A percentile compares a stretch with the other conserved stretches of the same genome.
Conservation (phyloP, 2,329 filamentous ascomycete genomes). For the Aspergillus oerlinghausenensis region DNA sequence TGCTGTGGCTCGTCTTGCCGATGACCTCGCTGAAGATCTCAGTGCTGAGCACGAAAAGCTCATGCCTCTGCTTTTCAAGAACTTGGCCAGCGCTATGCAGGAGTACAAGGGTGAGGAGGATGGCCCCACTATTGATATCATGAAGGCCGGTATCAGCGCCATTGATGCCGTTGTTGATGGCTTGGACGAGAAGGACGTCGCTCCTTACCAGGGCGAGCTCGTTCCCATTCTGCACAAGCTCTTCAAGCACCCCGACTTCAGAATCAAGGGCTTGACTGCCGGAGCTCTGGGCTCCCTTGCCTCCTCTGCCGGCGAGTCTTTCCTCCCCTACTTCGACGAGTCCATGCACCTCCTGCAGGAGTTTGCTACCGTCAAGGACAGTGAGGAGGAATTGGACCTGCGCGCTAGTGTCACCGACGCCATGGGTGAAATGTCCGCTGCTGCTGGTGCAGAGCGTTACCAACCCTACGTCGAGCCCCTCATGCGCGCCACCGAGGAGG, state of each 20-base stretch:
- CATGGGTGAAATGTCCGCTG: conserved; percentile 85
- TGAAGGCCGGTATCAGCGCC: conserved; percentile 84
- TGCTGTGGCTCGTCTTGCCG: conserved; percentile 81
- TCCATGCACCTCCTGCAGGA: conserved; percentile 85
- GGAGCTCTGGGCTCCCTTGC: conserved; percentile 89
- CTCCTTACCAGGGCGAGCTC: conserved; percentile 74
- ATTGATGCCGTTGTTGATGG: conserved; percentile 88
- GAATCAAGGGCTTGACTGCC: conserved; percentile 84
- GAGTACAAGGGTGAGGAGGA: conserved; percentile 60
- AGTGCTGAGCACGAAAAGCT: conserved; percentile 78
- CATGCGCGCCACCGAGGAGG: conserved; percentile 90
- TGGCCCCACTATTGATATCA: conserved; percentile 76
- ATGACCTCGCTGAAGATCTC: conserved; percentile 89
- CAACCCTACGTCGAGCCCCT: conserved; percentile 85
- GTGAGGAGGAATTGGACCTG: conserved; percentile 82
- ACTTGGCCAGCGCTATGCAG: conserved; percentile 74
- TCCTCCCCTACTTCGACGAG: conserved; percentile 85
- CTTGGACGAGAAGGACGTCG: conserved; percentile 69
- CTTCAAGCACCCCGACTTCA: conserved; percentile 77
- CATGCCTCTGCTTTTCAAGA: conserved; percentile 79
- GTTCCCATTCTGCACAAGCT: conserved; percentile 80
- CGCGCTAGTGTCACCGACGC: conserved; percentile 87
- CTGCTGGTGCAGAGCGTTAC: conserved; percentile 81
- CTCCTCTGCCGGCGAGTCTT: conserved; percentile 73
- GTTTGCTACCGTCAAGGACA: conserved; percentile 81